Evolutionary conservation across 1,139 yeast species (phyloP).

Genomic region (Pichia terricola): DNA sequence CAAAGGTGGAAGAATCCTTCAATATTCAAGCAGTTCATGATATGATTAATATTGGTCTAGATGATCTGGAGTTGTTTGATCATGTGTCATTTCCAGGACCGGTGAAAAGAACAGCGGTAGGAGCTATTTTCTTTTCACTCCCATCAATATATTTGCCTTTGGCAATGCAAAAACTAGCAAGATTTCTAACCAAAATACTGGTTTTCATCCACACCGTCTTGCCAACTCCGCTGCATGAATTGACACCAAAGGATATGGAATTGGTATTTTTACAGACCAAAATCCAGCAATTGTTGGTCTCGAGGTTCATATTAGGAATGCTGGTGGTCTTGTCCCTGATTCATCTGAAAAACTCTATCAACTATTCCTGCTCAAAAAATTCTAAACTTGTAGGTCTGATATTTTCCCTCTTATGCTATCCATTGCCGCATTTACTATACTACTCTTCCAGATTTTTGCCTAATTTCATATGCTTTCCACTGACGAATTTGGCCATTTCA

Average conservation of each 20-base stretch:
- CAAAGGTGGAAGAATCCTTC: conserved; percentile 93
- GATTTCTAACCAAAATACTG: conserved; percentile 38
- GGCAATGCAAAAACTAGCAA: conserved; percentile 34
- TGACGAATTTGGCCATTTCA: conserved; percentile 49
- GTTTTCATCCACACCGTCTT: conserved; percentile 20
- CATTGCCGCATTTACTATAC: conserved; percentile 74
- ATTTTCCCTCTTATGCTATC: conserved; percentile 46
- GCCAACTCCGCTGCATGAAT: conserved; percentile 6
- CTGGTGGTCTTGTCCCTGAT: conserved; percentile 3
- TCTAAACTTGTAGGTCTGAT: conserved; percentile 36
- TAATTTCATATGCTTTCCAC: conserved; percentile 74
- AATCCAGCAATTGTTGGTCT: conserved; percentile 26
- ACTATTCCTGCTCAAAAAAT: conserved; percentile 14
- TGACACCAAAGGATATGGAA: background rate
- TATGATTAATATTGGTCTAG: conserved; percentile 53
- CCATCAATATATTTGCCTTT: conserved; percentile 11
- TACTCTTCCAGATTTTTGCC: conserved; percentile 80
- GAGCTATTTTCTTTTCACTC: conserved; percentile 49
- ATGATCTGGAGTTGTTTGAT: conserved; percentile 46
- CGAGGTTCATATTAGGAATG: conserved; percentile 31
- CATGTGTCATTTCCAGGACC: conserved; percentile 78
- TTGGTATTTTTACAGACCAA: conserved; percentile 5
- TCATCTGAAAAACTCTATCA: conserved; percentile 3
- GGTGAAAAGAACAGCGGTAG: conserved; percentile 80
- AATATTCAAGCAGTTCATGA: conserved; percentile 87